phyloP scores from a whole-genome alignment of 2,329 filamentous ascomycete genomes.

The Microcyclospora tardicrescens region DNA sequence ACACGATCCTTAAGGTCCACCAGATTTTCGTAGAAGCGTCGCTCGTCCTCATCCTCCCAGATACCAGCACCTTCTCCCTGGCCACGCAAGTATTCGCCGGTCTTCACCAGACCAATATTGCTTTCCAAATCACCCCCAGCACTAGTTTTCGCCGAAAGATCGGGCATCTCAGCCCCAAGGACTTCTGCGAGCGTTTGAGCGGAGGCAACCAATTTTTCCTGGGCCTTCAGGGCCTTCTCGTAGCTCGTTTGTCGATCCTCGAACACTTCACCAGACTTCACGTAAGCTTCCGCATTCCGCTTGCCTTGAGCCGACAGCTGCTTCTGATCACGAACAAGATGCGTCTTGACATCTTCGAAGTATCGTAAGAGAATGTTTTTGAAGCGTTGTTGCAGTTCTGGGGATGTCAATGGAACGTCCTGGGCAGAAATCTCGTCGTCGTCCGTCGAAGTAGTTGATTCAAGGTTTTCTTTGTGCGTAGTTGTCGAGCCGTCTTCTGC shows the following conservation, averaged over 20 bases:
- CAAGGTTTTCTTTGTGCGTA: slow-evolving; percentile 36
- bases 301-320: slow-evolving; percentile 74
- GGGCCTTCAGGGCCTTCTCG: slow-evolving; percentile 81
- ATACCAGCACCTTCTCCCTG: slow-evolving; percentile 86
- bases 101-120: slow-evolving; percentile 84
- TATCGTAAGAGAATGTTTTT: slow-evolving; percentile 74
- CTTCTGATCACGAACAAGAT: slow-evolving; percentile 84
- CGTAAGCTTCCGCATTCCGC: slow-evolving; percentile 93
- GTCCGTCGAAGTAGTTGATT: slow-evolving; percentile 39
- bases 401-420: slow-evolving; percentile 61
- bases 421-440: slow-evolving; percentile 37
- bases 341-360: slow-evolving; percentile 81
- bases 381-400: slow-evolving; percentile 75
- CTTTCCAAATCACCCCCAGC: slow-evolving; percentile 52
- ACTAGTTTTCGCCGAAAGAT: slow-evolving; percentile 72
- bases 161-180: slow-evolving; percentile 83
- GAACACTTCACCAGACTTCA: slow-evolving; percentile 96
- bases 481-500: slow-evolving; percentile 65
- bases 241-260: slow-evolving; percentile 94
- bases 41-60: slow-evolving; percentile 97
- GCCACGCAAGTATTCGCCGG: slow-evolving; percentile 81
- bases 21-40: slow-evolving; percentile 94
- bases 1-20: slow-evolving; percentile 94
- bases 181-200: slow-evolving; percentile 84
- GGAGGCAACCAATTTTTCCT: slow-evolving; percentile 81